Evolutionary conservation across 306 rosid species (phyloP).

Genomic region (Senna siamea): DNA sequence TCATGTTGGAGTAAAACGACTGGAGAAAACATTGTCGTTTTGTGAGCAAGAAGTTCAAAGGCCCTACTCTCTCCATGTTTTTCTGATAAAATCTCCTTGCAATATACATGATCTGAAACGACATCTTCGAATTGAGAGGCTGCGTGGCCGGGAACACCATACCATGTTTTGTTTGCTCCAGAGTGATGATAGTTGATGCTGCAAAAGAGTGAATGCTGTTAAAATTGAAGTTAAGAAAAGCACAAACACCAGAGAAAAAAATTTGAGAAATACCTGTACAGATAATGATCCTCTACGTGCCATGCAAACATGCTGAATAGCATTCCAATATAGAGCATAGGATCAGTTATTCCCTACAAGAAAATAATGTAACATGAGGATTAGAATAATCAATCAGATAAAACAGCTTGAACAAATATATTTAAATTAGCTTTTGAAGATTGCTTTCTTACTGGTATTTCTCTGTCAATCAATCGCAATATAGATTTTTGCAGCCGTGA

Average conservation of each 20-base stretch:
- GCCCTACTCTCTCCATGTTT: conserved; percentile 34
- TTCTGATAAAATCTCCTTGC: conserved; percentile 14
- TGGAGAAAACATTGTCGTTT: conserved; percentile 52
- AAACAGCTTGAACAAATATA: neutral
- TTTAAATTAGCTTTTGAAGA: neutral
- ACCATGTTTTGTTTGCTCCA: conserved; percentile 51
- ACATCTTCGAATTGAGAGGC: conserved; percentile 43
- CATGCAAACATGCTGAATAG: conserved; percentile 58
- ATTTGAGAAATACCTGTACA: conserved; percentile 40
- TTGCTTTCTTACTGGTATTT: conserved; percentile 44
- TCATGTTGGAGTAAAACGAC: conserved; percentile 38
- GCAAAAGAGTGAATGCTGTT: neutral
- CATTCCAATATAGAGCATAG: conserved; percentile 59
- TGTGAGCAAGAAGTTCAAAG: conserved; percentile 38
- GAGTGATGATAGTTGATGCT: conserved; percentile 57
- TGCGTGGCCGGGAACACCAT: conserved; percentile 43
- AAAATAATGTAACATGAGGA: neutral
- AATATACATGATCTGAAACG: conserved; percentile 36
- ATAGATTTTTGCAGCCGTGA: conserved; percentile 39
- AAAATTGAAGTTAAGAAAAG: neutral
- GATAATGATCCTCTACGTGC: conserved; percentile 56
- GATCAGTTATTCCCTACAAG: conserved; percentile 47
- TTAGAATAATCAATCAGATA: neutral
- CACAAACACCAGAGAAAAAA: neutral
- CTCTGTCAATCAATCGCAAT: conserved; percentile 39